Conservation (phyloP, 2,329 filamentous ascomycete species). For the Fusarium sp. region DNA sequence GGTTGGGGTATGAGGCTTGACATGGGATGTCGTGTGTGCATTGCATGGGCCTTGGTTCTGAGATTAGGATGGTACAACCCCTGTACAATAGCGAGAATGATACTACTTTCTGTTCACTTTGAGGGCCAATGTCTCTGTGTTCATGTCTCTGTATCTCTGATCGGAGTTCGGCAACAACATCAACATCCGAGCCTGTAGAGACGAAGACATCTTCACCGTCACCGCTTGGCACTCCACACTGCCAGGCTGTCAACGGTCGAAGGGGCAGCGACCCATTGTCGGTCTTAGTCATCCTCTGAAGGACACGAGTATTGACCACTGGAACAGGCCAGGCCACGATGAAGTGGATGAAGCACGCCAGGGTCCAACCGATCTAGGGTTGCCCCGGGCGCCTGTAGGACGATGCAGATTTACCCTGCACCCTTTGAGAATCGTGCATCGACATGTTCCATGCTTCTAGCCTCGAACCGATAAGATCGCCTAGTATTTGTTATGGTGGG, state of each 20-base stretch:
- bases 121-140: not conserved
- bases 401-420: constrained; percentile 4
- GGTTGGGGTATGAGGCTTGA: not conserved
- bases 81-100: not conserved
- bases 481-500: not conserved
- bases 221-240: constrained; percentile 2
- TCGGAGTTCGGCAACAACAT: not conserved
- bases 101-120: not conserved
- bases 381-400: not conserved
- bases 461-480: not conserved
- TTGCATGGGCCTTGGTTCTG: not conserved
- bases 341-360: not conserved
- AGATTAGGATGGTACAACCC: not conserved
- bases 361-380: not conserved
- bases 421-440: constrained; percentile 3
- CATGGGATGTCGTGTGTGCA: not conserved
- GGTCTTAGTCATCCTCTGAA: not conserved
- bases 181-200: not conserved
- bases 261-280: not conserved
- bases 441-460: not conserved
- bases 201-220: not conserved
- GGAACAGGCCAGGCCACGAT: not conserved
- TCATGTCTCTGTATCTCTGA: not conserved
- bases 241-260: not conserved
- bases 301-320: not conserved